Base-by-base conservation (phyloP, 1,284 basidiomycete species). In the Malassezia restricta region DNA sequence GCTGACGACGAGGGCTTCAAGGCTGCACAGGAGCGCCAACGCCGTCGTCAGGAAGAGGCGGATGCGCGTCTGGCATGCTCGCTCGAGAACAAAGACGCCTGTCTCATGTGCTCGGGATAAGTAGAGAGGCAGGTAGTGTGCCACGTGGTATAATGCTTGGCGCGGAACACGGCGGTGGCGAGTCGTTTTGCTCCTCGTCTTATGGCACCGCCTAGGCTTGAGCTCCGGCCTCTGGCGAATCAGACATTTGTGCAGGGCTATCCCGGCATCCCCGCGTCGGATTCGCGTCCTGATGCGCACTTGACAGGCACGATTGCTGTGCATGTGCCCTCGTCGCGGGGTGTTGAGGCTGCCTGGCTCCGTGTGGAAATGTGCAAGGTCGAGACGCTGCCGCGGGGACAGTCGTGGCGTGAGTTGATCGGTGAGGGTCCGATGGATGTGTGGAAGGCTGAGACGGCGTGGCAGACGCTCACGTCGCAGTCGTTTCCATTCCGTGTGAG, bases 11-110 rank as follows among this genome's bases (percentile, higher is more conserved):
- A 81, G 1, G 86, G 88, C 63, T 91, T 83, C 69, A 85, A 85
- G 39, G 86, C 84, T 42, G 87, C 88, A 0, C 75, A 89, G 49
- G 77, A 81, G 63, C 77, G 85, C 38, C 82, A 83, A 63, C 79
- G 79, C 56, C 81, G 83, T 49, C 79, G 83, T n/a, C 83, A 90
- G 75, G 74, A 82, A 8, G 88, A 87, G 71, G 82, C 86, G 50
- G 43, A 44, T 20, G 89, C 82, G 9, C 83, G 84, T 75, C 74
- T 92, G 50, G 74, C 80, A 66, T 92, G 89, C 71, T 86, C 84
- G 44, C 59, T 92, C 35, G 86, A 89, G 74, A 92, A 92, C 75
- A 87, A 87, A 43, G 75, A 75, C 6, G 71, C 68, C 0, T 75
- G 73, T 56, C 56, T 69, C 29, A 72, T 71, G 67, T 68, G 66